Base-by-base conservation (phyloP, 2,329 filamentous ascomycete genomes). In the Fonsecaea multimorphosa region DNA sequence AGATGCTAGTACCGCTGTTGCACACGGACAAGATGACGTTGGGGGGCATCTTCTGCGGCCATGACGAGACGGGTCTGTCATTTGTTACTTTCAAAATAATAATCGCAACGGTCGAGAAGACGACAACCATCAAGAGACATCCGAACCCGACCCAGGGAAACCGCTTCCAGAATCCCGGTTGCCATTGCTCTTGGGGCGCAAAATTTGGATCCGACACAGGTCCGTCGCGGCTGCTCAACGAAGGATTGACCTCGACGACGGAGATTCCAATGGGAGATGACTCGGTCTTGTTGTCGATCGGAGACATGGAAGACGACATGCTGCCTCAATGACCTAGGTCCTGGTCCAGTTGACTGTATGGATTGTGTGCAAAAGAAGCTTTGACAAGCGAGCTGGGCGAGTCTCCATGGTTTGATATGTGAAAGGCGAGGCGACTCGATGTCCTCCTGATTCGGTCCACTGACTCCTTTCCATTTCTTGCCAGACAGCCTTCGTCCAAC, bases 1-100 rank as follows among this genome's bases (percentile, higher is more conserved):
- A 31, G 12, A 58, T 22, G 34, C 34, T 58, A 2, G 55, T 27
- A 32, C 27, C 51, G 24, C 27, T 54, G 31, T 54, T 54, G 51
- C 27, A 31, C 11, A 31, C 16, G 8, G 51, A n/a, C 7, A 54
- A 12, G n/a, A 34, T 12, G 51, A n/a, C 24, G 12, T 54, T 54
- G 24, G 51, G 51, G 9, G 44, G 19, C 19, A 49, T 49, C 22
- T 49, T 22, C 44, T 49, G 19, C 1, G 44, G n/a, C 44, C 44
- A 49, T 1, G 44, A 49, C 2, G 44, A 49, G 44, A 24, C 7
- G 11, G 44, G 19, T 22, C 9, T 49, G 4, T 49, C 9, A 19
- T 49, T 24, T 9, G 44, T 24, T 12, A 3, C 44, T 11, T 9
- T 24, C 22, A 24, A 49, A 49, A 24, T 9, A 5, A 49, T 9